These are phyloP conservation scores for Trichoderma atrobrunneum DNA, from an alignment of 2,329 filamentous ascomycete species.

Conservation along the genomic window DNA sequence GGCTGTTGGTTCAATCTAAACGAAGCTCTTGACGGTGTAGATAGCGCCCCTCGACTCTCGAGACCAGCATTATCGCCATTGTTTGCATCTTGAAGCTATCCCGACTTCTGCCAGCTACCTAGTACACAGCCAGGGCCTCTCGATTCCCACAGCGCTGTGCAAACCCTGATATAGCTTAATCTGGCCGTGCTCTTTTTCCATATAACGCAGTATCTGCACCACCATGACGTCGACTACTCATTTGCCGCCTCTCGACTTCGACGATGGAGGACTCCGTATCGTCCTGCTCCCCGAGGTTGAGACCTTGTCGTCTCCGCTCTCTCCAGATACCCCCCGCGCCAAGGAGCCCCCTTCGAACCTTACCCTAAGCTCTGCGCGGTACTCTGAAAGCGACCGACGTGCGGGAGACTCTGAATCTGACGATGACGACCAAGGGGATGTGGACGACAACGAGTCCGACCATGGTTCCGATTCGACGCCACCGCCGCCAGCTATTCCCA, in stretches of 20 bases:
- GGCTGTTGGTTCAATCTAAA: slow-evolving; percentile 13
- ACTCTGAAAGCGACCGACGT: background rate
- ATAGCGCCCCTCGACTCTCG: background rate
- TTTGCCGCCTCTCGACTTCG: slow-evolving; percentile 32
- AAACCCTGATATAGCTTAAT: background rate
- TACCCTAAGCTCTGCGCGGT: slow-evolving; percentile 17
- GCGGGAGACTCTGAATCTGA: slow-evolving; percentile 2
- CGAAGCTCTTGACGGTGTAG: background rate
- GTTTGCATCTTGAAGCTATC: background rate
- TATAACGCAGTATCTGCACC: background rate
- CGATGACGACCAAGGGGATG: slow-evolving; percentile 15
- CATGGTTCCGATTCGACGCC: slow-evolving; percentile 22
- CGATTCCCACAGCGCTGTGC: background rate
- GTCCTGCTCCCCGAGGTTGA: slow-evolving; percentile 28
- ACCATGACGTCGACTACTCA: slow-evolving; percentile 29
- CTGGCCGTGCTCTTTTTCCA: background rate
- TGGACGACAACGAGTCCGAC: slow-evolving; percentile 7
- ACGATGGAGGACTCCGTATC: slow-evolving; percentile 30
- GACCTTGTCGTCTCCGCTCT: slow-evolving; percentile 1
- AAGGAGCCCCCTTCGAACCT: background rate
- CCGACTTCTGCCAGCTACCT: background rate
- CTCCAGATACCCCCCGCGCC: background rate
- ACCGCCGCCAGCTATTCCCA: slow-evolving; percentile 27
- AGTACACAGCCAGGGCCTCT: background rate
- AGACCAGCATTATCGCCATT: background rate